These are phyloP conservation scores for Candida maesae DNA, from an alignment of 805 yeast species.

Conservation along the genomic window DNA sequence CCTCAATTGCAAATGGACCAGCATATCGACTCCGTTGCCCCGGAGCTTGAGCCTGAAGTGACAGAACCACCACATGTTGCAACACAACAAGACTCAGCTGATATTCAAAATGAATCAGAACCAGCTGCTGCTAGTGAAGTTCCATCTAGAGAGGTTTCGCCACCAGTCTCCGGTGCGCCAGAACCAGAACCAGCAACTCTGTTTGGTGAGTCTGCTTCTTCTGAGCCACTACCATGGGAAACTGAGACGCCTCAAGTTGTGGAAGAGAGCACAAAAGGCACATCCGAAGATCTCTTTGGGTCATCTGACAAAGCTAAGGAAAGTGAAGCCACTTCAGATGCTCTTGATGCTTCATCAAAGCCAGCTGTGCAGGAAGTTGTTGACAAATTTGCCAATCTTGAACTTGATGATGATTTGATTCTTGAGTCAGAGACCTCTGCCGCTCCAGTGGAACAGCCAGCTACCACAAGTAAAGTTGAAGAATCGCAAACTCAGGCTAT, in stretches of 20 bases:
- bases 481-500: neutral
- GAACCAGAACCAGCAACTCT: neutral
- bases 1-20: neutral
- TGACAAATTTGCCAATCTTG: slow-evolving; percentile 3
- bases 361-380: neutral
- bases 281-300: slow-evolving; percentile 4
- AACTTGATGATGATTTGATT: slow-evolving; percentile 1
- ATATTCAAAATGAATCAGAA: neutral
- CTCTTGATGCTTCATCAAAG: no score
- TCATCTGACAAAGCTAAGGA: no score
- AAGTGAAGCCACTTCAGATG: no score
- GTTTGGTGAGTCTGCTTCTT: neutral
- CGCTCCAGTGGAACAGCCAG: no score
- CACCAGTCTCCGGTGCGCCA: neutral
- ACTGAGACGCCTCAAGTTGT: neutral
- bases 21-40: neutral
- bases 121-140: neutral
- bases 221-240: slow-evolving; percentile 6
- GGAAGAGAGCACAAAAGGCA: neutral
- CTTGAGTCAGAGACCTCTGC: neutral
- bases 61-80: no score
- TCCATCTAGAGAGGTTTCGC: neutral
- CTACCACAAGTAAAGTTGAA: no score
- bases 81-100: no score
- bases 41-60: no score